These are phyloP conservation scores for Actinomucor elegans DNA, from an alignment of 371 early-diverging fungal genomes.

Conservation along the genomic window DNA sequence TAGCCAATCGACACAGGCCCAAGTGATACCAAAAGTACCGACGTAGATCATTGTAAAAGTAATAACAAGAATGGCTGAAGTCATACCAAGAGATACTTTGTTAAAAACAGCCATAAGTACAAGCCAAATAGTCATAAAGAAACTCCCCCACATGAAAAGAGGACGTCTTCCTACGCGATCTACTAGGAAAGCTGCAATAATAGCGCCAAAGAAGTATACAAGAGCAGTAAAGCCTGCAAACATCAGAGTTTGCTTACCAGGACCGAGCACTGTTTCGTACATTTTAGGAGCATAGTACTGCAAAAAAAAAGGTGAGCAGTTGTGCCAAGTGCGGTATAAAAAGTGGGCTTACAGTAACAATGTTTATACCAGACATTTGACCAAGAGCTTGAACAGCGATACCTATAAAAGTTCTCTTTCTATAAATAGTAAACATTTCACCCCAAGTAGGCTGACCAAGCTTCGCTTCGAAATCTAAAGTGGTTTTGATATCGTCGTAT, in stretches of 20 bases:
- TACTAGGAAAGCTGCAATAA: slow-evolving; percentile 29
- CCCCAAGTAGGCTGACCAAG: slow-evolving; percentile 66
- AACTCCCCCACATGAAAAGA: slow-evolving; percentile 39
- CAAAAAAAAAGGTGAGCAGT: too few species aligned
- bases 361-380: slow-evolving; percentile 74
- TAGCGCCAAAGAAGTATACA: slow-evolving; percentile 34
- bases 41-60: slow-evolving; percentile 36
- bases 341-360: slow-evolving; percentile 57
- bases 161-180: slow-evolving; percentile 42
- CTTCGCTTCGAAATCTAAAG: slow-evolving; percentile 64
- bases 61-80: slow-evolving; percentile 39
- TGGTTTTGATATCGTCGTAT: slow-evolving; percentile 69
- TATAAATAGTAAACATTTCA: slow-evolving; percentile 64
- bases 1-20: slow-evolving; percentile 44
- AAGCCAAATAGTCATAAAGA: slow-evolving; percentile 34
- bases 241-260: slow-evolving; percentile 29
- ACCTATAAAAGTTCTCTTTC: slow-evolving; percentile 62
- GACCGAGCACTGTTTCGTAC: slow-evolving; percentile 55
- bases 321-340: too few species aligned
- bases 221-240: slow-evolving; percentile 43
- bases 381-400: slow-evolving; percentile 61
- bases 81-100: slow-evolving; percentile 34
- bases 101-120: slow-evolving; percentile 40
- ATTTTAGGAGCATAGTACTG: slow-evolving; percentile 70
- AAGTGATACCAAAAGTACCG: slow-evolving; percentile 35